Conservation (phyloP, 2,329 filamentous ascomycete genomes). For the Epichloe uncinata region DNA sequence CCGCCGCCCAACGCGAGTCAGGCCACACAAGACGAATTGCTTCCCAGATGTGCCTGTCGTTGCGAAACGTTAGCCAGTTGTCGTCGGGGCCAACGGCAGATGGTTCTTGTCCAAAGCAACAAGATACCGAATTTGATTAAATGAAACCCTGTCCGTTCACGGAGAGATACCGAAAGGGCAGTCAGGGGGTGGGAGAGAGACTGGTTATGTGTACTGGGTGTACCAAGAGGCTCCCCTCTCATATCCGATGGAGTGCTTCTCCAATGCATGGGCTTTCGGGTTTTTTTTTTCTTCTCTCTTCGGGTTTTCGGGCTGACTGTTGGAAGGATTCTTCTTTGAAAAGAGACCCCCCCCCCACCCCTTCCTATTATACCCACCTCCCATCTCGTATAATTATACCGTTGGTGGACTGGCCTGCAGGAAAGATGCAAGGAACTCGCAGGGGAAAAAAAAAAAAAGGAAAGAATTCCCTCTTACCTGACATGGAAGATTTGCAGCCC, state of each 20-base stretch:
- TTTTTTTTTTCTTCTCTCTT: too few species aligned
- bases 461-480: conserved; percentile 41
- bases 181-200: too few species aligned
- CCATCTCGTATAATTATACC: too few species aligned
- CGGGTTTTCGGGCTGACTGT: too few species aligned
- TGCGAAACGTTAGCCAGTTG: conserved; percentile 16
- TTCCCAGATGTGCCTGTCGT: conserved; percentile 76
- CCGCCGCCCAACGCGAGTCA: conserved; percentile 69
- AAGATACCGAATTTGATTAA: neutral
- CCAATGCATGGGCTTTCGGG: too few species aligned
- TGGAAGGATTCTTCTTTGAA: too few species aligned
- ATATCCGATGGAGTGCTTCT: too few species aligned
- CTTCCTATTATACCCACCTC: too few species aligned
- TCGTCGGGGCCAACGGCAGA: neutral
- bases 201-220: too few species aligned
- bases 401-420: neutral
- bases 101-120: neutral
- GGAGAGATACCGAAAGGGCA: neutral
- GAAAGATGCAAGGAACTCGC: neutral
- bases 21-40: conserved; percentile 87
- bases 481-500: conserved; percentile 85
- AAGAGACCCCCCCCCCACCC: too few species aligned
- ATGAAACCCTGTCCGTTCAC: neutral
- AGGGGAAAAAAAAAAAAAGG: conserved; percentile 2
- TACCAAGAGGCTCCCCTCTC: too few species aligned